Conservation (phyloP, 106 monocot species). For the Gastrodia elata region DNA sequence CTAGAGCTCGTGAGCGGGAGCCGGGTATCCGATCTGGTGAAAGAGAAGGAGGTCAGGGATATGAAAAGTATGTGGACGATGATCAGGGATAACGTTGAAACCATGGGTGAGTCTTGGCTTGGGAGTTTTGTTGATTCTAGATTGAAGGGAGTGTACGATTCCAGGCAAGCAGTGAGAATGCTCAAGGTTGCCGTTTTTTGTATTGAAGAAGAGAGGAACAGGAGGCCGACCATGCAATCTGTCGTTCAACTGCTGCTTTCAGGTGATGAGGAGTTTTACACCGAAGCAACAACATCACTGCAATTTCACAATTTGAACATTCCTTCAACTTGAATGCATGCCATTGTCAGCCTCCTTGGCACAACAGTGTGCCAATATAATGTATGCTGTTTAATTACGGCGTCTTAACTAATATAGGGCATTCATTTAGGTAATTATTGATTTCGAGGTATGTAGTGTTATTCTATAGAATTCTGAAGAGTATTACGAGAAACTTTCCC, state of each 20-base stretch:
- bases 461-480: too few relatives aligned
- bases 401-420: too few relatives aligned
- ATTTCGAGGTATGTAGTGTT: too few relatives aligned
- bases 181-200: conserved; percentile 20
- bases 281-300: neutral
- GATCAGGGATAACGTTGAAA: conserved; percentile 10
- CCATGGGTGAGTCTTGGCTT: neutral
- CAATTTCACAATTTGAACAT: neutral
- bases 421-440: too few relatives aligned
- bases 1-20: conserved; percentile 34
- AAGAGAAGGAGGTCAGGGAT: conserved; percentile 2
- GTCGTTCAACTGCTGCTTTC: conserved; percentile 15
- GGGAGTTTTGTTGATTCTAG: conserved; percentile 11
- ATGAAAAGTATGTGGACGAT: neutral
- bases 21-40: conserved; percentile 14
- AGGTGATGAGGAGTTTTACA: neutral
- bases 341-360: too few relatives aligned
- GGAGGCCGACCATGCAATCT: conserved; percentile 24
- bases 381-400: too few relatives aligned
- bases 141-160: conserved; percentile 18
- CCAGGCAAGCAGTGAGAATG: conserved; percentile 9
- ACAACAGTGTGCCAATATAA: too few relatives aligned
- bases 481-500: too few relatives aligned
- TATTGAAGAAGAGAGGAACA: conserved; percentile 25
- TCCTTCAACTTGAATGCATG: too few relatives aligned